Evolutionary conservation across 2,329 filamentous ascomycete genomes (phyloP).

Genomic region (Penicillium glabrum): DNA sequence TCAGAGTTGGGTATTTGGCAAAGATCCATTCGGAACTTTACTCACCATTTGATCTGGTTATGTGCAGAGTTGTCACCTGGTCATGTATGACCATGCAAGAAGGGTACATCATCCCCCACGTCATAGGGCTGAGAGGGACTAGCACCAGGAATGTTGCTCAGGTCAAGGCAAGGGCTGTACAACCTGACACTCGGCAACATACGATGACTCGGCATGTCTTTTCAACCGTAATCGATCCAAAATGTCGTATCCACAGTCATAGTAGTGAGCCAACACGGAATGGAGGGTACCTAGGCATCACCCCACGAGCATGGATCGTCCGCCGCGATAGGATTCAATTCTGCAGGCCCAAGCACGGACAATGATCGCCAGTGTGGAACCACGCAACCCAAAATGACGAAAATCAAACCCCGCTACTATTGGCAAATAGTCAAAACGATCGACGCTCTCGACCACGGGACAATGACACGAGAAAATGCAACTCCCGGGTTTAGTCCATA

Average conservation of each 20-base stretch:
- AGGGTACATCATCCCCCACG: not conserved
- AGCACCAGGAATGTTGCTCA: not conserved
- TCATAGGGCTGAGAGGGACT: constrained; percentile 24
- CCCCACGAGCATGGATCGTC: constrained; percentile 1
- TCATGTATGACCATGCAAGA: not conserved
- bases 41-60: not conserved
- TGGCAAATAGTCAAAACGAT: not conserved
- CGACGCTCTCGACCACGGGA: not conserved
- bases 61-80: not conserved
- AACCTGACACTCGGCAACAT: constrained; percentile 3
- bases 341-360: constrained; percentile 2
- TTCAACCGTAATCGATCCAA: not conserved
- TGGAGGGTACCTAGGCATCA: not conserved
- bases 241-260: not conserved
- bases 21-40: not conserved
- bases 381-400: not conserved
- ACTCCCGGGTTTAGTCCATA: too few species aligned
- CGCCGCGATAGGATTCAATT: not conserved
- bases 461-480: not conserved
- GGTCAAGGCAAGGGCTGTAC: constrained; percentile 2
- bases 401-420: not conserved
- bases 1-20: not conserved
- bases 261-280: not conserved
- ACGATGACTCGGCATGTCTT: not conserved
- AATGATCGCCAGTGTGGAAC: constrained; percentile 11